A percentile compares a stretch with the other conserved stretches of the same genome.
These are phyloP conservation scores for Scalesia atractyloides DNA, from an alignment of 129 eudicot species.

Conservation along the genomic window DNA sequence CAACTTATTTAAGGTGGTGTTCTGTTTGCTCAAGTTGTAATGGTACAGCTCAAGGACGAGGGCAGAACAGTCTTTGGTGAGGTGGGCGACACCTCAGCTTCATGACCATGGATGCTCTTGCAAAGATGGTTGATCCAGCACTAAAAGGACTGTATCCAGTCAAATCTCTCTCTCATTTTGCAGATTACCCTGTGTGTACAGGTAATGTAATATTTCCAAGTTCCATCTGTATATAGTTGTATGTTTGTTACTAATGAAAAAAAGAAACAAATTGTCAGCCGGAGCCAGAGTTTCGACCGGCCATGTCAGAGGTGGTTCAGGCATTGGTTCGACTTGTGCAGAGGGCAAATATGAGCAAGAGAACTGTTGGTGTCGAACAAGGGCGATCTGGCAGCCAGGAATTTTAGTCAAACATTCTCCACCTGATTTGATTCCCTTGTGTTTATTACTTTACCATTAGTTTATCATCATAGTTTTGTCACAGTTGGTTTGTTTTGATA, in stretches of 20 bases:
- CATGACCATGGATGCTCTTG: constrained; percentile 85
- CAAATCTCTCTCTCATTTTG: constrained; percentile 78
- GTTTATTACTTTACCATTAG: not conserved
- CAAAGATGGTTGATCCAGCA: constrained; percentile 78
- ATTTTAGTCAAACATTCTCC: not conserved
- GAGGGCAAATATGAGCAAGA: constrained; percentile 53
- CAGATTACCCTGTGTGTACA: constrained; percentile 74
- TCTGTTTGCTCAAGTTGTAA: not conserved
- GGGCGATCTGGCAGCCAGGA: constrained; percentile 43
- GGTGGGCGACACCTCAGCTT: constrained; percentile 81
- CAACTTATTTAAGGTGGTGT: not conserved
- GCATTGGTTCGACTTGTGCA: constrained; percentile 57
- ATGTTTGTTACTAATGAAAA: not conserved
- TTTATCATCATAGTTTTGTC: not conserved
- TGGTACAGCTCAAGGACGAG: constrained; percentile 53
- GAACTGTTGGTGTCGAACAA: constrained; percentile 73
- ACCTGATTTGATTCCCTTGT: not conserved
- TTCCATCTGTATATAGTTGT: not conserved
- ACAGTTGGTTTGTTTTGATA: not conserved
- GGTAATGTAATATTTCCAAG: constrained; percentile 18
- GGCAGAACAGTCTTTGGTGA: constrained; percentile 64
- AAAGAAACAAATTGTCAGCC: constrained; percentile 25
- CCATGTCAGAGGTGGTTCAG: constrained; percentile 73
- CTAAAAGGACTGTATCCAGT: constrained; percentile 69
- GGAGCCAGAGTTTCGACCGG: constrained; percentile 74